Conservation (phyloP, 441 rosid species). For the Pelargonium australe region DNA sequence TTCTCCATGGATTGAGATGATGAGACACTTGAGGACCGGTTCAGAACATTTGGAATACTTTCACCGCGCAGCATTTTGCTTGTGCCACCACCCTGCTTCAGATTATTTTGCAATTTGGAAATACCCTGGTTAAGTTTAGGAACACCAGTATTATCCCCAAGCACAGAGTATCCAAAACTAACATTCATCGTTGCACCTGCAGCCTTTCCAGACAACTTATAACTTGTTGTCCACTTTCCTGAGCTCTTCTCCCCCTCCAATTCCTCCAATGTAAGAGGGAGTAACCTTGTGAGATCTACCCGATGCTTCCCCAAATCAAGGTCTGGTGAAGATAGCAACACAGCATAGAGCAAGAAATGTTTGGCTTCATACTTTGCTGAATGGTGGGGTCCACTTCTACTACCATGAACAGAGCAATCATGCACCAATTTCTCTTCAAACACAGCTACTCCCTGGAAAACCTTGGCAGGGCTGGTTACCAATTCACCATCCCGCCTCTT, state of each 20-base stretch:
- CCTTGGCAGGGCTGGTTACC: conserved; percentile 57
- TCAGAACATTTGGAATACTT: conserved; percentile 40
- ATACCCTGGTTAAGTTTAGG: conserved; percentile 34
- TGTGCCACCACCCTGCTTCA: conserved; percentile 39
- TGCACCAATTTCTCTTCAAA: conserved; percentile 69
- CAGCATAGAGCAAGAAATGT: conserved; percentile 75
- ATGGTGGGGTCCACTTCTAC: conserved; percentile 77
- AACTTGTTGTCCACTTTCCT: conserved; percentile 89
- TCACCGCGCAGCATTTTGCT: conserved; percentile 31
- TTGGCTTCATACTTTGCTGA: conserved; percentile 93
- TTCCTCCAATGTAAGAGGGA: conserved; percentile 89
- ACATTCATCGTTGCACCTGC: conserved; percentile 66
- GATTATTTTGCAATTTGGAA: conserved; percentile 27
- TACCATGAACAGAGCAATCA: conserved; percentile 70
- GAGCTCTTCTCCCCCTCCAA: conserved; percentile 85
- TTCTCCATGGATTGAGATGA: conserved; percentile 37
- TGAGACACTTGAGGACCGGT: conserved; percentile 22
- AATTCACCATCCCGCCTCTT: conserved; percentile 74
- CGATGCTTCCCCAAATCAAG: conserved; percentile 93
- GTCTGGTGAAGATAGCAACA: conserved; percentile 50
- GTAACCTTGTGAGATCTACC: conserved; percentile 82
- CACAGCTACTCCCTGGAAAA: conserved; percentile 52
- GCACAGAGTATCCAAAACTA: conserved; percentile 75
- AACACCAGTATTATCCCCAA: conserved; percentile 43
- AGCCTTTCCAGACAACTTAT: conserved; percentile 71